Base-by-base conservation (phyloP, 1,284 basidiomycete species). In the Sporisorium iseilematis-ciliati region DNA sequence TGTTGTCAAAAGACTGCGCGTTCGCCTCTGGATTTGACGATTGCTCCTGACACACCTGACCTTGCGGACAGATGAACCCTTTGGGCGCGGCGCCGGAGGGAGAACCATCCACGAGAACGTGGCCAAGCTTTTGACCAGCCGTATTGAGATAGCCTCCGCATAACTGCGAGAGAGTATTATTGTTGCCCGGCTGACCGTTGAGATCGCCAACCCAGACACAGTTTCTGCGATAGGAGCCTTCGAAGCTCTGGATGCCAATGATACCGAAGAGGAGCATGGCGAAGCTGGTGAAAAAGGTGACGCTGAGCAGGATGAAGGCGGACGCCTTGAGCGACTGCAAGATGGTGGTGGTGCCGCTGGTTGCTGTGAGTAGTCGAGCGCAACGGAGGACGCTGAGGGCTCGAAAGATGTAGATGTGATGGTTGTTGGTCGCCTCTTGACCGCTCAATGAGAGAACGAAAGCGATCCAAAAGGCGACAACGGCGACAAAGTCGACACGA, bases 261-360 rank as follows among this genome's bases (percentile, higher is more conserved):
- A 84, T 81, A 48, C 92, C 93, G 86, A 98, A 97, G 8, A 98
- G 84, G 6, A 92, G 87, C 87, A 94, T 92, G 0, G 94, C 94
- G 81, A 97, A 98, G 35, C 94, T 78, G 25, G 96, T 92, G 83
- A 97, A 98, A 84, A 93, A 93, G 1, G 93, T 89, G 7, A 98
- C 95, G 74, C 91, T 92, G 20, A 93, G 90, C 20, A 99, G 89
- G 21, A 97, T 87, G 0, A 95, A 95, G 18, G 91, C 90, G 0
- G 96, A 95, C 0, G 90, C 91, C 87, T 99, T 99, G 69, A 99
- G 88, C 11, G 93, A 95, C 65, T 91, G 91, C 88, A 98, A 91
- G 82, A 99, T 98, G 0, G 95, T 97, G 90, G 78, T 75, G n/a
- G 96, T 98, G 86, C 96, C 96, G 69, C 91, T 91, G 1, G 95